Evolutionary conservation across 1,139 yeast species (phyloP).

Genomic region (Yamadazyma triangularis): DNA sequence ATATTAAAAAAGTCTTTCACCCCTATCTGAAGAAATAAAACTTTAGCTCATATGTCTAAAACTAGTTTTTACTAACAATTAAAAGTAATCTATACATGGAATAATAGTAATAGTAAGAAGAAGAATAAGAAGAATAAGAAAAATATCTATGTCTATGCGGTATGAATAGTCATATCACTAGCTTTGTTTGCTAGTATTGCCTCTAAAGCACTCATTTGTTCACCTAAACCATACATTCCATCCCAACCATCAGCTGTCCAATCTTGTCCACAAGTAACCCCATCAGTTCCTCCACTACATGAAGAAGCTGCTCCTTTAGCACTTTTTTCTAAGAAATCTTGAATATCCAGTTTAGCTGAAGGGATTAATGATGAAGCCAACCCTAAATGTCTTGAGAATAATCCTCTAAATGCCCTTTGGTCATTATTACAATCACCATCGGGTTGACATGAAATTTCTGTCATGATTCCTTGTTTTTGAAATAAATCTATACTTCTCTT

Average conservation of each 20-base stretch:
- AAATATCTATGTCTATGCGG: too few relatives aligned
- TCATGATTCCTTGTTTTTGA: conserved; percentile 50
- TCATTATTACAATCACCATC: conserved; percentile 59
- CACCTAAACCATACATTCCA: conserved; percentile 68
- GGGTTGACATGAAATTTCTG: conserved; percentile 61
- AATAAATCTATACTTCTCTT: conserved; percentile 37
- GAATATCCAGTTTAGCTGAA: conserved; percentile 36
- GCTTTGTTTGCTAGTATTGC: not conserved
- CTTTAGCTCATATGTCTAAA: not conserved
- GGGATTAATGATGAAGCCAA: conserved; percentile 57
- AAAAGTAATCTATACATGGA: too few relatives aligned
- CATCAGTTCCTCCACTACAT: conserved; percentile 70
- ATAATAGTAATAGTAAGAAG: too few relatives aligned
- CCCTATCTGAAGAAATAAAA: conserved; percentile 87
- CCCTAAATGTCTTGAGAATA: conserved; percentile 64
- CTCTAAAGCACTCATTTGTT: conserved; percentile 48
- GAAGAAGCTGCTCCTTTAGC: conserved; percentile 69
- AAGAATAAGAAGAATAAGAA: too few relatives aligned
- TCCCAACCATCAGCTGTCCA: conserved; percentile 62
- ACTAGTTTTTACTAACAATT: too few relatives aligned
- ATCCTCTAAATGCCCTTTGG: conserved; percentile 74
- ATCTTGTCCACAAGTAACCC: conserved; percentile 68
- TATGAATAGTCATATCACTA: not conserved
- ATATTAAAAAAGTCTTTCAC: conserved; percentile 82
- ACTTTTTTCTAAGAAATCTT: conserved; percentile 41